phyloP scores from a whole-genome alignment of 768 basidiomycete genomes.

The Leucocoprinus sp. region DNA sequence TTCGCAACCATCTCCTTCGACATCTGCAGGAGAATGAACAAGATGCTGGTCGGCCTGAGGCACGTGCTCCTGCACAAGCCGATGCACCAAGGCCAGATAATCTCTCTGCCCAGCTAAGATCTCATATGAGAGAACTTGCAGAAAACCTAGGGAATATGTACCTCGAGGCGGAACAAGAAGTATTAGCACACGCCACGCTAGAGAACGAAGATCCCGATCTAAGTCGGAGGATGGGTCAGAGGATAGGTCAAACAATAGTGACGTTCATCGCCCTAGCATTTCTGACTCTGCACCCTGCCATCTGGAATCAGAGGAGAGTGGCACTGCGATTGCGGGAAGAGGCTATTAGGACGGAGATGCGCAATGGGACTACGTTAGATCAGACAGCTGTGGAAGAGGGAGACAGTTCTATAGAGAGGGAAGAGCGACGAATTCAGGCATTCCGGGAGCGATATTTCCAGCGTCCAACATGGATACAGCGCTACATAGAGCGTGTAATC shows the following conservation, averaged over 20 bases:
- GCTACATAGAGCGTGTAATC: conserved; percentile 58
- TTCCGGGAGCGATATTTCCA: conserved; percentile 41
- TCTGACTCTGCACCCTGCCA: conserved; percentile 61
- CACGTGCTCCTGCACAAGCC: conserved; percentile 8
- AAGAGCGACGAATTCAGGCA: conserved; percentile 30
- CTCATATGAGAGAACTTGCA: conserved; percentile 29
- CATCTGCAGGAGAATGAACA: conserved; percentile 17
- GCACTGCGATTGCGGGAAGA: conserved; percentile 58
- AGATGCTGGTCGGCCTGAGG: conserved; percentile 10
- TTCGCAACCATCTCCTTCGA: conserved; percentile 38
- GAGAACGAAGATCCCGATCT: conserved; percentile 38
- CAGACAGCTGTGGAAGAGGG: conserved; percentile 14
- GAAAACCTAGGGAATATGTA: conserved; percentile 51
- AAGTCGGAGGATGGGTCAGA: conserved; percentile 38
- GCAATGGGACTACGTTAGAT: conserved; percentile 28
- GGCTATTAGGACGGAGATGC: conserved; percentile 57
- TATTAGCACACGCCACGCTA: conserved; percentile 28
- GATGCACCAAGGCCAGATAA: conserved; percentile 15
- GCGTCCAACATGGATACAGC: conserved; percentile 53
- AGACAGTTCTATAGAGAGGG: conserved; percentile 19
- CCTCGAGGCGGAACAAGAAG: conserved; percentile 45
- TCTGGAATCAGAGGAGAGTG: conserved; percentile 60
- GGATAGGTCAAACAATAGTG: conserved; percentile 36
- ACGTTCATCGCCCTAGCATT: conserved; percentile 51
- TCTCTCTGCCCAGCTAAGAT: conserved; percentile 19